Evolutionary conservation across 2,329 filamentous ascomycete species (phyloP), one percentile per base, ranked within the genome.

Genomic region (Ceratocystis diversiconidia): DNA sequence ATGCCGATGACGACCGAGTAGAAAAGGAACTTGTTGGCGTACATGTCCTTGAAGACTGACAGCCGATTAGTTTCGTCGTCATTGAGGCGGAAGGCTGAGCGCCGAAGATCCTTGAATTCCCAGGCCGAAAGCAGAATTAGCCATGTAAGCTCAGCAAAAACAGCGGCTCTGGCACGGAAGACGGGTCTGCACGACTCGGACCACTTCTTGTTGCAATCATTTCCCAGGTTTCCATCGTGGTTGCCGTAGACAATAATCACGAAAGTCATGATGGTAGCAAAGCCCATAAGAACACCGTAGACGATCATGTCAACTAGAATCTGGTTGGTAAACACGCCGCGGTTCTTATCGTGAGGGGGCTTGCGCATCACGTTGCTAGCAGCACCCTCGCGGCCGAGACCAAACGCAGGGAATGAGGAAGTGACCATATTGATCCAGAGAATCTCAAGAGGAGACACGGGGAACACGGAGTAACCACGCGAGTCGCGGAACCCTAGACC

Each of bases 341-440:
- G 77, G 69, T 74, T 76, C 73, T 80, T 80, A 74, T 87, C 81
- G 69, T 92, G 89, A 0, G 91, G 91, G 6, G 89, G 89, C 63
- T 90, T 86, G 69, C 81, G 78, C 83, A 95, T 90, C 68, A 95
- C 86, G 72, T 92, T 88, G 1, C 83, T 80, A 0, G 86, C 83
- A 0, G 89, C 89, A 57, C 80, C 77, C 74, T 95, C 90, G 70
- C 90, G 87, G 22, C 90, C 90, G 0, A 96, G 82, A 55, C 90
- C 91, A 77, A 96, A 94, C 67, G 92, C 91, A 1, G 90, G 90
- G 74, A 94, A 85, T 1, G 87, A 89, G 50, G 89, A 92, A 0
- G 91, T 96, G 65, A 94, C 82, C 88, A 95, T 92, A 75, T 95
- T 95, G 74, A 96, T 90, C 90, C 90, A 96, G 67, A 96, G 82